Conservation (phyloP, 176 grass and related monocot genomes). For the Hsuehochloa calcarea region DNA sequence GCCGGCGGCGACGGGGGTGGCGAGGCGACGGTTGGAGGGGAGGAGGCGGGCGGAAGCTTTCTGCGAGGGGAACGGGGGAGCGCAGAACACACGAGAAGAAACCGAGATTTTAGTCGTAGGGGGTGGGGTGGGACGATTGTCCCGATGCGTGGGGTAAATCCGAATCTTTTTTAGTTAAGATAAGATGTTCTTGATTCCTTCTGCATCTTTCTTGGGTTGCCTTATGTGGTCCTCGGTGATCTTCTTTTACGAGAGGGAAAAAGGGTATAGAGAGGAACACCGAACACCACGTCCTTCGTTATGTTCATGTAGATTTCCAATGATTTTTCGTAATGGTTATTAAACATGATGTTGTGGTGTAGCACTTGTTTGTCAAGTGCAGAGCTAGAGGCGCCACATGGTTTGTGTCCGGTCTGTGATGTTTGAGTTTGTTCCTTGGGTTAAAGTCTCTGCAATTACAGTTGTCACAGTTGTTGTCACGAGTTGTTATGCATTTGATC, state of each 20-base stretch:
- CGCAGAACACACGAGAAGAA: too few relatives aligned
- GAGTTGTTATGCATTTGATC: not conserved
- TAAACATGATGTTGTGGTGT: not conserved
- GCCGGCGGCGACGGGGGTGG: too few relatives aligned
- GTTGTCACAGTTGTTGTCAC: not conserved
- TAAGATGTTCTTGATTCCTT: slow-evolving; percentile 32
- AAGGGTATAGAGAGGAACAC: not conserved
- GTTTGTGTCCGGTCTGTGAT: not conserved
- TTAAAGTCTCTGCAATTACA: not conserved
- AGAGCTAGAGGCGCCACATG: not conserved
- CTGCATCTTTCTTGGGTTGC: too few relatives aligned
- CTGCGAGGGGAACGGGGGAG: too few relatives aligned
- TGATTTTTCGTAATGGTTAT: not conserved
- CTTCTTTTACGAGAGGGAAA: not conserved
- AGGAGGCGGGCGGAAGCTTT: too few relatives aligned
- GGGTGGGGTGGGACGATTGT: too few relatives aligned
- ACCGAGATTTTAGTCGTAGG: too few relatives aligned
- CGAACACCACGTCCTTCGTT: not conserved
- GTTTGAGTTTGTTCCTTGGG: slow-evolving; percentile 1
- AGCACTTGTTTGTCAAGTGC: slow-evolving; percentile 2
- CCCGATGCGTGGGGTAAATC: too few relatives aligned
- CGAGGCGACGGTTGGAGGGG: too few relatives aligned
- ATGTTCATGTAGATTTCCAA: not conserved
- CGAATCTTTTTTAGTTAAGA: too few relatives aligned
- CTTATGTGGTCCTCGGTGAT: too few relatives aligned